Conservation (phyloP, 1,139 yeast genomes). For the Scheffersomyces cryptocercus region DNA sequence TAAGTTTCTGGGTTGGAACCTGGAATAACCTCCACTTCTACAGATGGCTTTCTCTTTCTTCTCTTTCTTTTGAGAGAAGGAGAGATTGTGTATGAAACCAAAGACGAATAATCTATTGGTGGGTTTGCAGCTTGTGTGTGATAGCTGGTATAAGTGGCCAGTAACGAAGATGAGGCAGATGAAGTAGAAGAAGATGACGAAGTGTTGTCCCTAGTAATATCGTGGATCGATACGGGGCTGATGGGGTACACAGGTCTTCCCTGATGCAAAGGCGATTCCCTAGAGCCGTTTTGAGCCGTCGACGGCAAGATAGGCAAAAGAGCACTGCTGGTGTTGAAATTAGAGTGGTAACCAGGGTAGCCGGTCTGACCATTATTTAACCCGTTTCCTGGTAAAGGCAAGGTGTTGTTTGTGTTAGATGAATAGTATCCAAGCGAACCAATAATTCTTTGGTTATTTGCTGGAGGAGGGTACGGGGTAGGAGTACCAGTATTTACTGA, state of each 20-base stretch:
- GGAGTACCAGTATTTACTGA: not conserved
- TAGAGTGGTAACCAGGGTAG: not conserved
- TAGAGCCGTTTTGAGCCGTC: not conserved
- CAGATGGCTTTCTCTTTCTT: slow-evolving; percentile 14
- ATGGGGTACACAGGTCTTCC: not conserved
- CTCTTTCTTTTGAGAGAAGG: slow-evolving; percentile 39
- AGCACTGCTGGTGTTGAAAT: not conserved
- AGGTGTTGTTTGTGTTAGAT: not conserved
- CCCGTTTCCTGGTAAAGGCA: not conserved
- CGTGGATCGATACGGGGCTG: slow-evolving; percentile 1
- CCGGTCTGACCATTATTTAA: not conserved
- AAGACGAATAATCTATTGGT: slow-evolving; percentile 37
- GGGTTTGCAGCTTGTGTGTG: slow-evolving; percentile 2
- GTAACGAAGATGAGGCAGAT: not conserved
- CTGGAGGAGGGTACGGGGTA: slow-evolving; percentile 1
- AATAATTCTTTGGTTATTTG: slow-evolving; percentile 3
- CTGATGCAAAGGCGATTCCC: not conserved
- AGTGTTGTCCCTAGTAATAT: not conserved
- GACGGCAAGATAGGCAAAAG: not conserved
- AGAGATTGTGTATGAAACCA: slow-evolving; percentile 38
- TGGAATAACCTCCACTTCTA: not conserved
- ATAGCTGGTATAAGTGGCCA: not conserved
- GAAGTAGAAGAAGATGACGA: not conserved
- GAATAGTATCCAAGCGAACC: slow-evolving; percentile 6
- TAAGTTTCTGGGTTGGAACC: slow-evolving; percentile 17